These are phyloP conservation scores for Platanthera guangdongensis DNA, from an alignment of 106 monocot species.

Conservation along the genomic window DNA sequence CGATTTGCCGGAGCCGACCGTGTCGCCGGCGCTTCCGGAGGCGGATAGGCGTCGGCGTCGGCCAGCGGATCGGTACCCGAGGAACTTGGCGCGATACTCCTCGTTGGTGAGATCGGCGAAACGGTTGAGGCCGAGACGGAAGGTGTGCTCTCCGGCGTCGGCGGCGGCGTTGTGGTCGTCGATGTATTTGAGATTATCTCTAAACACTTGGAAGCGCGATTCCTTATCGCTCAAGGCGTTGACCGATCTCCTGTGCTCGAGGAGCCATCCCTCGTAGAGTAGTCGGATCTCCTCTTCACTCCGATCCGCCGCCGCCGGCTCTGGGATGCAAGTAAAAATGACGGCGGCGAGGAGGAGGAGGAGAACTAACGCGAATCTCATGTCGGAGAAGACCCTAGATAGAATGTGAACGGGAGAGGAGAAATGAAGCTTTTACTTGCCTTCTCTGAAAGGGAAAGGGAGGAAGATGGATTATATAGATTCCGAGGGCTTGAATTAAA, in stretches of 20 bases:
- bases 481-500: not conserved
- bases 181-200: conserved; percentile 63
- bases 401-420: no score
- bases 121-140: conserved; percentile 54
- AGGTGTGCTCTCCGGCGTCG: conserved; percentile 34
- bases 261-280: conserved; percentile 46
- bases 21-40: conserved; percentile 15
- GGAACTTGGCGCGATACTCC: conserved; percentile 50
- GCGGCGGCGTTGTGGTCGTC: conserved; percentile 71
- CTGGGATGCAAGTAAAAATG: not conserved
- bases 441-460: not conserved
- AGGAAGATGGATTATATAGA: not conserved
- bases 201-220: conserved; percentile 59
- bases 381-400: not conserved
- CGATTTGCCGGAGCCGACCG: conserved; percentile 24
- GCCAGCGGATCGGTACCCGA: conserved; percentile 22
- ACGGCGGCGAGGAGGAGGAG: conserved; percentile 3
- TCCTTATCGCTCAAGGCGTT: conserved; percentile 33
- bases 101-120: conserved; percentile 96
- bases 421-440: no score
- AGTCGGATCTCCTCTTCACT: conserved; percentile 32
- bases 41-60: not conserved
- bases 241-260: conserved; percentile 22
- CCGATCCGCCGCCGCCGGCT: conserved; percentile 18
- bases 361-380: not conserved